Base-by-base conservation (phyloP, 192 early-diverging fungal species). In the Umbelopsis isabellina region DNA sequence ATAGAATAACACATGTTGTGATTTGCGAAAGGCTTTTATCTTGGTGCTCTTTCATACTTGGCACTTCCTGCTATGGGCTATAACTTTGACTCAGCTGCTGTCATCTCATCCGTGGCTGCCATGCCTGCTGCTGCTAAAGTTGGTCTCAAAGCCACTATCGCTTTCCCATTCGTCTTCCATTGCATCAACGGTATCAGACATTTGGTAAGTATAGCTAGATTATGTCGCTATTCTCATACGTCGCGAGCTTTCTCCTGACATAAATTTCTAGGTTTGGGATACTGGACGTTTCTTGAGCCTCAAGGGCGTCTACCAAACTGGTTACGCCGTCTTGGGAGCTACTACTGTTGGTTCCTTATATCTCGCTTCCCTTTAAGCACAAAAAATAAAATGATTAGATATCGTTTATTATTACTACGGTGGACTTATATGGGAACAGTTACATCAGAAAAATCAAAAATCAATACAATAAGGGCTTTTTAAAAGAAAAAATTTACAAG, bases 171-270 rank as follows among this genome's bases (percentile, higher is more conserved):
- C 72, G 85, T 88, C 65, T 98, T 85, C 88, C 95, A 98, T 81
- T 79, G 84, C 33, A 87, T 93, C 74, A 94, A 92, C 81, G 94
- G 95, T 51, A 68, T 96, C 49, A 87, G 96, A 68, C 96, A 98
- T 83, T 86, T 97, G 91, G 83, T 91, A 82, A 69, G 84, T 71
- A 25, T 25, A 8, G 0, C 37, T 41, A 41, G 2, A 45, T 35
- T 30, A 45, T 49, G 15, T 50, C 2, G 21, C 15, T 18, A 51
- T 53, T 25, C 27, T 75, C 41, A 21, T 44, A 15, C 35, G 1
- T 65, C 18, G 7, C 5, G 15, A 12, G 7, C 48, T 22, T 68
- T 53, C 15, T 21, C 25, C 46, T 74, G 27, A 53, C n/a, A 41
- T 69, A 30, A 52, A 5, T 44, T 51, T 10, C 4, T 69, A 92